A percentile compares a stretch with the other conserved stretches of the same genome.
phyloP scores from a whole-genome alignment of 352 stramenopile species.

The Globisporangium mamillatum region DNA sequence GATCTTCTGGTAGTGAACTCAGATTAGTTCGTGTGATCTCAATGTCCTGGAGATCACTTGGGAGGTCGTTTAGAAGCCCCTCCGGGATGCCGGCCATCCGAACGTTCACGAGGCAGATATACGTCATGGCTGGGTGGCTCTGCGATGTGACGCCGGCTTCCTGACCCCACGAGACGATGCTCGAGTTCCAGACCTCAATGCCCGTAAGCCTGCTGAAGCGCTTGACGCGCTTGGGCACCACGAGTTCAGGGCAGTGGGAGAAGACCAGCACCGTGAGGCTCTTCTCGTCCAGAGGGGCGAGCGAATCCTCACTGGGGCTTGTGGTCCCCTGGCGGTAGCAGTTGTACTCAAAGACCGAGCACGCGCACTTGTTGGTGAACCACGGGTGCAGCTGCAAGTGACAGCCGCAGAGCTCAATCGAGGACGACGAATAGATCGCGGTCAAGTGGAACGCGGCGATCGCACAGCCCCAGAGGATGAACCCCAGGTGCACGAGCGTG shows the following conservation, averaged over 20 bases:
- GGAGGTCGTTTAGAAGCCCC: constrained; percentile 18
- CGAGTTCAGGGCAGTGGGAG: constrained; percentile 21
- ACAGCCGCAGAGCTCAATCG: constrained; percentile 12
- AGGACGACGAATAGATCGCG: background rate
- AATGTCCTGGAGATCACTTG: constrained; percentile 20
- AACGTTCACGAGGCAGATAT: constrained; percentile 21
- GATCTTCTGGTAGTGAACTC: constrained; percentile 16
- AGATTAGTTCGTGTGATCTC: constrained; percentile 24
- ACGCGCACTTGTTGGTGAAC: constrained; percentile 19
- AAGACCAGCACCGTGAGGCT: constrained; percentile 21
- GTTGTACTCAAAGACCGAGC: constrained; percentile 19
- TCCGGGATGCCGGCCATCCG: constrained; percentile 17
- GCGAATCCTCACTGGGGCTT: constrained; percentile 3
- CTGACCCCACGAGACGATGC: constrained; percentile 15
- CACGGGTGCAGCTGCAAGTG: constrained; percentile 10
- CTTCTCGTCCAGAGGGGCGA: constrained; percentile 15
- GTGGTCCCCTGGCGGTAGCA: constrained; percentile 2
- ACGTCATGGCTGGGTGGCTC: constrained; percentile 13
- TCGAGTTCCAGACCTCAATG: constrained; percentile 29
- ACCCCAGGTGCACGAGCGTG: background rate
- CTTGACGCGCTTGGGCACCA: constrained; percentile 16
- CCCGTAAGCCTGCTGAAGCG: constrained; percentile 21
- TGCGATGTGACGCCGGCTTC: constrained; percentile 13
- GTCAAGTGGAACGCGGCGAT: constrained; percentile 6
- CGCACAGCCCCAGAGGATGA: constrained; percentile 13